These are phyloP conservation scores for Botrytis pseudocinerea DNA, from an alignment of 2,329 filamentous ascomycete species.

Conservation along the genomic window DNA sequence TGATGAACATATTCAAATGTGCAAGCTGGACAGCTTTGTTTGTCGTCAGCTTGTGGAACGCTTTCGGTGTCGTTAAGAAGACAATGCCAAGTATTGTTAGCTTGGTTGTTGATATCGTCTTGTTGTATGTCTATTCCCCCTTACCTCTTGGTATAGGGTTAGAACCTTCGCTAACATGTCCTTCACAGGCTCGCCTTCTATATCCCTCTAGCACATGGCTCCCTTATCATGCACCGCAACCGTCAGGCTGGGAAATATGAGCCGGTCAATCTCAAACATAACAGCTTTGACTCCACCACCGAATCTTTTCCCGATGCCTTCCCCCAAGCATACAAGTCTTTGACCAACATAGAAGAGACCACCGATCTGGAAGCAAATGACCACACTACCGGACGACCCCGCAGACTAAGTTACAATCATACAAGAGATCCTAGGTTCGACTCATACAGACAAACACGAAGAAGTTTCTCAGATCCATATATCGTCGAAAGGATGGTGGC, in stretches of 20 bases:
- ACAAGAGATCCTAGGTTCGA: constrained; percentile 32
- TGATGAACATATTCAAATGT: constrained; percentile 33
- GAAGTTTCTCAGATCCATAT: constrained; percentile 17
- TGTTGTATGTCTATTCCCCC: constrained; percentile 28
- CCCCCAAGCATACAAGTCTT: constrained; percentile 20
- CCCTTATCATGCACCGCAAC: constrained; percentile 30
- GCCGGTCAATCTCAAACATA: constrained; percentile 9
- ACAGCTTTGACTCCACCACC: background rate
- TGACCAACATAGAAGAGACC: constrained; percentile 16
- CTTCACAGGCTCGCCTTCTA: constrained; percentile 32
- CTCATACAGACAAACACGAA: constrained; percentile 25
- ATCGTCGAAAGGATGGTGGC: background rate
- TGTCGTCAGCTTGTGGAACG: constrained; percentile 27
- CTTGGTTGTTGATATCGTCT: constrained; percentile 28
- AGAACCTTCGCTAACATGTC: background rate
- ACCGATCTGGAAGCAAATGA: constrained; percentile 14
- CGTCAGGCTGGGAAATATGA: constrained; percentile 19
- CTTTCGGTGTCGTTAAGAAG: background rate
- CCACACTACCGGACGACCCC: background rate
- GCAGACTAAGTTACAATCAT: constrained; percentile 30
- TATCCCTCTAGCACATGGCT: constrained; percentile 36
- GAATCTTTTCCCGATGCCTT: background rate
- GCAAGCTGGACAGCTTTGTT: constrained; percentile 30
- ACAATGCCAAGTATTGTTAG: constrained; percentile 21
- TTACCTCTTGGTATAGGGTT: background rate